Evolutionary conservation across 257 asterid species (phyloP).

Genomic region (Lycium ferocissimum): DNA sequence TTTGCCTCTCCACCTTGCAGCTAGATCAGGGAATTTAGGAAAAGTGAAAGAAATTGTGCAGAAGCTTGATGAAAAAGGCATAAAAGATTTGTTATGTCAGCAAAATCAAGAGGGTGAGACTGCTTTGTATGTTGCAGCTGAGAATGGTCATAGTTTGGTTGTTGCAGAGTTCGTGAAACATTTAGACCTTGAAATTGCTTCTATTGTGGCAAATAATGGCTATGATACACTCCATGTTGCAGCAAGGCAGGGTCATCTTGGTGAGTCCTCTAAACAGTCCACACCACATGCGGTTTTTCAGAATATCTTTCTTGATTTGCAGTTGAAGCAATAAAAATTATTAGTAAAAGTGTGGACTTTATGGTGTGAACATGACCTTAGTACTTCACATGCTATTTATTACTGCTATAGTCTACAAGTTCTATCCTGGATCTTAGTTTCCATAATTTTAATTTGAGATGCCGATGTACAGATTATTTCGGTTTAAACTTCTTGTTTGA

Average conservation of each 20-base stretch:
- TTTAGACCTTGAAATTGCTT: constrained; percentile 70
- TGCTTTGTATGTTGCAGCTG: constrained; percentile 84
- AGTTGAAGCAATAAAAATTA: background rate
- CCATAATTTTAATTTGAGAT: background rate
- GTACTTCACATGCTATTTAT: background rate
- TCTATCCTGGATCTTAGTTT: constrained; percentile 4
- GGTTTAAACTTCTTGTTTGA: background rate
- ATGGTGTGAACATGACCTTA: background rate
- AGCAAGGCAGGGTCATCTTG: constrained; percentile 91
- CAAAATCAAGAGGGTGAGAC: constrained; percentile 97
- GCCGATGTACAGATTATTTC: background rate
- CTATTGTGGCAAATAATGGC: constrained; percentile 80
- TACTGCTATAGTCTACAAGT: background rate
- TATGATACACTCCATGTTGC: constrained; percentile 93
- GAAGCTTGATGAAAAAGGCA: constrained; percentile 55
- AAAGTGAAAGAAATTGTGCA: constrained; percentile 77
- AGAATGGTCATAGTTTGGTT: constrained; percentile 69
- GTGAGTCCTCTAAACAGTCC: constrained; percentile 43
- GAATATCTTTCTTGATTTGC: background rate
- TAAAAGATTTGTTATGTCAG: constrained; percentile 65
- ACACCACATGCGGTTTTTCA: background rate
- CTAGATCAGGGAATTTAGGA: constrained; percentile 77
- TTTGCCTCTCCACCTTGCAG: constrained; percentile 82
- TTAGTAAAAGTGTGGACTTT: background rate
- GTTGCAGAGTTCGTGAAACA: constrained; percentile 83